Percentiles rank a stretch among this genome's conserved stretches.
phyloP scores from a whole-genome alignment of 2,329 filamentous ascomycete species.

The Colletotrichum tofieldiae region DNA sequence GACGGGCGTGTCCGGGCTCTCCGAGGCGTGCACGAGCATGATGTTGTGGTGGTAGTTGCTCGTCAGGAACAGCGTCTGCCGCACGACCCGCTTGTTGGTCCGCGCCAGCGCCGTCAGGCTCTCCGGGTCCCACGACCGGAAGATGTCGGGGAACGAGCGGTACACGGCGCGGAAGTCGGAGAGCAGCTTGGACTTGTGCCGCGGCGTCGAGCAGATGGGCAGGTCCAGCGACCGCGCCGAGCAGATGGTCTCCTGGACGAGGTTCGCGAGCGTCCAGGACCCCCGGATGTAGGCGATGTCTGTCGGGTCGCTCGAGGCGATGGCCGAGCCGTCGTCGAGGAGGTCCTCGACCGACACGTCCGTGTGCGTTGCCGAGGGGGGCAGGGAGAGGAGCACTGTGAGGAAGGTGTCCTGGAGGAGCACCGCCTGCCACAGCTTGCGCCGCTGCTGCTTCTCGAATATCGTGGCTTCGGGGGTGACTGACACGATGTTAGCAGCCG shows the following conservation, averaged over 20 bases:
- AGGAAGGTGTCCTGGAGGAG: conserved; percentile 87
- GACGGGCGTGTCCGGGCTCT: conserved; percentile 74
- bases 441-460: conserved; percentile 83
- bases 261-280: conserved; percentile 84
- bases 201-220: conserved; percentile 78
- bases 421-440: conserved; percentile 88
- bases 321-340: conserved; percentile 72
- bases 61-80: conserved; percentile 84
- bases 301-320: conserved; percentile 73
- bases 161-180: conserved; percentile 80
- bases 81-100: conserved; percentile 76
- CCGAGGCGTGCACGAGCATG: conserved; percentile 83
- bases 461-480: conserved; percentile 75
- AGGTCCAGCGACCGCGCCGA: conserved; percentile 81
- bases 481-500: conserved; percentile 46
- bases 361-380: conserved; percentile 84
- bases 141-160: conserved; percentile 79
- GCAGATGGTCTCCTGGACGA: conserved; percentile 84
- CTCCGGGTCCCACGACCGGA: conserved; percentile 77
- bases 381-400: conserved; percentile 83
- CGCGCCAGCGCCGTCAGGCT: conserved; percentile 71
- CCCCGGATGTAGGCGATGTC: conserved; percentile 81
- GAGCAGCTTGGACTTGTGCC: conserved; percentile 80
- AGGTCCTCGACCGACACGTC: conserved; percentile 84
- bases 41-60: conserved; percentile 88